Evolutionary conservation across 1,284 basidiomycete genomes (phyloP).

Genomic region (Rhodotorula sp.): DNA sequence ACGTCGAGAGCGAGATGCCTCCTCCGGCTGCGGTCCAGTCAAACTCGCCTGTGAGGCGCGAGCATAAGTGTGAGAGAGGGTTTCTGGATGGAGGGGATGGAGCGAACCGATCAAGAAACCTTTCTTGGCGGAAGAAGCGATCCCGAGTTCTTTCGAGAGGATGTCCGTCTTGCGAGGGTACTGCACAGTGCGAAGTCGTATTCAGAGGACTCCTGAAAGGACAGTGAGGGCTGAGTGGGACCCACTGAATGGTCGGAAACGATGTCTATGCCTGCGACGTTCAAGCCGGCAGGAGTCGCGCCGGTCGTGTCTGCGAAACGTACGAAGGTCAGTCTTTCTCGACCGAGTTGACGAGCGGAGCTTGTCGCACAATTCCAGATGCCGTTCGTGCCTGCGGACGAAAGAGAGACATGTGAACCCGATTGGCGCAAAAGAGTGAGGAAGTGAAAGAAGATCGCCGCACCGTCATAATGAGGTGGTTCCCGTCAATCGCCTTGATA

Average conservation of each 20-base stretch:
- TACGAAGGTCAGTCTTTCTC: too few species aligned
- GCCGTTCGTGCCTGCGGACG: conserved; percentile 15
- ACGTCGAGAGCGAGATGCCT: conserved; percentile 11
- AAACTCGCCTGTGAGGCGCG: conserved; percentile 7
- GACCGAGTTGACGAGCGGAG: too few species aligned
- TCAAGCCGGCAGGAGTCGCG: conserved; percentile 1
- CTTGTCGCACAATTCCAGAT: conserved; percentile 21
- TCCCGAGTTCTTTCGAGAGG: conserved; percentile 12
- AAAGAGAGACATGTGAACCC: too few species aligned
- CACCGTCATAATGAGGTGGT: conserved; percentile 38
- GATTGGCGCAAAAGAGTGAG: not conserved
- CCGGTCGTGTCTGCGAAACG: conserved; percentile 2
- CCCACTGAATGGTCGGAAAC: conserved; percentile 13
- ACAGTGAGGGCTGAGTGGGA: too few species aligned
- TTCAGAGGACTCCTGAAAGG: too few species aligned
- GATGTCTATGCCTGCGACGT: conserved; percentile 4
- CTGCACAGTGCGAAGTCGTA: not conserved
- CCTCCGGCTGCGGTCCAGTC: conserved; percentile 27
- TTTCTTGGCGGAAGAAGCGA: conserved; percentile 15
- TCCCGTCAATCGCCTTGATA: conserved; percentile 20
- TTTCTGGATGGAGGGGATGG: not conserved
- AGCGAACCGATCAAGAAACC: conserved; percentile 23
- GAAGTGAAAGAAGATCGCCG: not conserved
- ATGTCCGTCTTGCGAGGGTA: conserved; percentile 32
- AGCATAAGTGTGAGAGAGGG: not conserved